Evolutionary conservation across 805 yeast species (phyloP).

Genomic region (Wickerhamomyces queroliae): DNA sequence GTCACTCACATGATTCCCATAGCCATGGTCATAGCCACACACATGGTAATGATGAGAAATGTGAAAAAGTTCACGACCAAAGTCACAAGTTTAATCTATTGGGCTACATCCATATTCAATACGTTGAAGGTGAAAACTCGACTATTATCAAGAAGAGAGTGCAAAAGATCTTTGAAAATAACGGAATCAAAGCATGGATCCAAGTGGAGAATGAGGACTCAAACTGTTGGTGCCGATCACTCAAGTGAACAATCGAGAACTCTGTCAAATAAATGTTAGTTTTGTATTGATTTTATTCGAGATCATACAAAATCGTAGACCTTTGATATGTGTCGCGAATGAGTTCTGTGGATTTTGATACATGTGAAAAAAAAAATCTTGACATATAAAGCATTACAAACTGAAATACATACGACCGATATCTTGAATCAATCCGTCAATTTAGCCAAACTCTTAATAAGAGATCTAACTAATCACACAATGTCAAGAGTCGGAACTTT

Average conservation of each 20-base stretch:
- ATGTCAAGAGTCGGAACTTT: constrained; percentile 96
- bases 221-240: constrained; percentile 59
- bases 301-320: no score
- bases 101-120: constrained; percentile 84
- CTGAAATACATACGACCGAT: no score
- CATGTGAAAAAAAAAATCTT: background rate
- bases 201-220: constrained; percentile 66
- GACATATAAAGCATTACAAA: background rate
- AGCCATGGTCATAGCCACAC: constrained; percentile 30
- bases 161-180: constrained; percentile 43
- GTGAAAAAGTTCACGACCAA: constrained; percentile 17
- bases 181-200: constrained; percentile 49
- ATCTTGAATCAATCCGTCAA: no score
- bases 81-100: constrained; percentile 31
- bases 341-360: no score
- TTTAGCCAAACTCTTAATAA: no score
- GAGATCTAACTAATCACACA: background rate
- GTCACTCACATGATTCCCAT: constrained; percentile 8
- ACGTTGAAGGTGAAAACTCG: constrained; percentile 56
- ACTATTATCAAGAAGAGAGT: constrained; percentile 55
- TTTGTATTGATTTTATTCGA: background rate
- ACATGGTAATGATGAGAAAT: constrained; percentile 2
- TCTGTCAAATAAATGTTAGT: background rate
- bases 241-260: background rate
- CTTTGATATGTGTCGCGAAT: no score